Base-by-base conservation (phyloP, 2,329 filamentous ascomycete genomes). In the Monosporascus sp. region DNA sequence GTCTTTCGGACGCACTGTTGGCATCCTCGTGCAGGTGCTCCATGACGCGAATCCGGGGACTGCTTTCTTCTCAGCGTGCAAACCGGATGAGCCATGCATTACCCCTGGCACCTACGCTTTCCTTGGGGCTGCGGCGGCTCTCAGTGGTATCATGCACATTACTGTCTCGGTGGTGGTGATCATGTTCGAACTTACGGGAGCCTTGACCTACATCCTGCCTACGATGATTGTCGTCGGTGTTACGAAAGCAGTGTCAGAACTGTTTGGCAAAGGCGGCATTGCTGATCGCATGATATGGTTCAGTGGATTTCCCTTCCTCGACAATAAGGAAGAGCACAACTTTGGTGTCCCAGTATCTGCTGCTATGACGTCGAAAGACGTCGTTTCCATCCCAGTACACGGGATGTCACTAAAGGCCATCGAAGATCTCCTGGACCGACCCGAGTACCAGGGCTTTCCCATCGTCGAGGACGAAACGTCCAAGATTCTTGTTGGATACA, bases 211-310 rank as follows among this genome's bases (percentile, higher is more conserved):
- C 66, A 97, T 99, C 59, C 75, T 99, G 27, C 94, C 94, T 0
- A 97, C 93, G 15, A 99, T 99, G 94, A 97, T 99, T 62, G 94
- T 97, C 1, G 94, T 97, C 2, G 94, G 94, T 48, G 88, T 97
- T 35, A 97, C 93, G 39, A 99, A 99, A 75, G 89, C 89, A 15
- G 89, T 99, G 47, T 86, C 89, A 56, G 90, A 96, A 60, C 79
- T 91, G 14, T 94, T 96, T 65, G 90, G 91, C n/a, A 95, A 93
- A 67, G 94, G 93, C 31, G 94, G 94, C 47, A 97, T 99, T 54
- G 94, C 94, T 22, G 94, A 99, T 69, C 87, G 91, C 56, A 96
- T 97, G 90, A 99, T 99, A 63, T 96, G 91, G 87, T 96, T 97
- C 73, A 97, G 90, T 62, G 94, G 94, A 1, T 96, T 97, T 65